These are phyloP conservation scores for Colletotrichum lini DNA, from an alignment of 2,329 filamentous ascomycete genomes.

Conservation along the genomic window DNA sequence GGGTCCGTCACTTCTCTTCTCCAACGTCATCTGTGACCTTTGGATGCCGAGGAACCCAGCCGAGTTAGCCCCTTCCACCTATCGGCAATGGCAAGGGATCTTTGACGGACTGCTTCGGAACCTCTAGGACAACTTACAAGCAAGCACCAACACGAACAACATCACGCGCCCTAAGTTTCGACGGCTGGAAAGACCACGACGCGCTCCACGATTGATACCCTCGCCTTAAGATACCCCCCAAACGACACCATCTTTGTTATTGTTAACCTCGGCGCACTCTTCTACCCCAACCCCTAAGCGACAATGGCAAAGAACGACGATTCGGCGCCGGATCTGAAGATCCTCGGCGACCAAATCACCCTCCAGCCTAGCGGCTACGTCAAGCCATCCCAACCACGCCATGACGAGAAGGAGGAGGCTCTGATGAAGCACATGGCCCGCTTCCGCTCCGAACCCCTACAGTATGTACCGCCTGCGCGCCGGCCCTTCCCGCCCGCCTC, in stretches of 20 bases:
- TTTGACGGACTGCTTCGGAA: conserved; percentile 30
- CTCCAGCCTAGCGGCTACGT: conserved; percentile 81
- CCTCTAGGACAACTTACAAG: not conserved
- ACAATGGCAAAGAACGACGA: conserved; percentile 57
- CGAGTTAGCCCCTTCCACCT: not conserved
- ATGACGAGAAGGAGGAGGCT: conserved; percentile 74
- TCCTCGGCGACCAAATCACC: conserved; percentile 80
- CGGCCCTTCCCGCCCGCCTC: conserved; percentile 6
- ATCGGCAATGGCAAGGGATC: conserved; percentile 38
- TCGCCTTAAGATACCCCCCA: too few relatives aligned
- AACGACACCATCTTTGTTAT: not conserved
- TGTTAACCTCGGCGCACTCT: not conserved
- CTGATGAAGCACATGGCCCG: conserved; percentile 88
- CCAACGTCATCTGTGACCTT: conserved; percentile 24
- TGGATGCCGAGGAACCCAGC: not conserved
- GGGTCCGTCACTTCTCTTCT: conserved; percentile 35
- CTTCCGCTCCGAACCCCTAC: conserved; percentile 80
- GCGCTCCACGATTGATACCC: not conserved
- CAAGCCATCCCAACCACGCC: conserved; percentile 59
- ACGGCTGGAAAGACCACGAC: not conserved
- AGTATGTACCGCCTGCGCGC: conserved; percentile 56
- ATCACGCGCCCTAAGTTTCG: not conserved
- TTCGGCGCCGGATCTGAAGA: conserved; percentile 80
- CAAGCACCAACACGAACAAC: not conserved
- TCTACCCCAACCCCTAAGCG: not conserved